Base-by-base conservation (phyloP, 2,329 filamentous ascomycete genomes). In the Phialocephala sp. region DNA sequence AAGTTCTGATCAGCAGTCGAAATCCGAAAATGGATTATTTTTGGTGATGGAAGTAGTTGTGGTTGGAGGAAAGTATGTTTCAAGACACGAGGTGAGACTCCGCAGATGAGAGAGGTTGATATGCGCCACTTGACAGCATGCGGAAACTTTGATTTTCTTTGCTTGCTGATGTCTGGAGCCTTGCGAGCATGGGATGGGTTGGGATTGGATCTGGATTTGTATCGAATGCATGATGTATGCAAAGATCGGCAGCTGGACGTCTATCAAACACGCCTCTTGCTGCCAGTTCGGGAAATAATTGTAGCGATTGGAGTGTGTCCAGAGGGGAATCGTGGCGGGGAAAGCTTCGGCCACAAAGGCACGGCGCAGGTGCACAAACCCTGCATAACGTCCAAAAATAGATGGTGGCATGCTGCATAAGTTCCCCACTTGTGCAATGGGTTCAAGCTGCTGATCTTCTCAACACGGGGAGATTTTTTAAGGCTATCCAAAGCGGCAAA, bases 381-480 rank as follows among this genome's bases (percentile, higher is more conserved):
- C 24, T 35, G 50, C 50, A 54, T 54, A 54, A 54, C 9, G 4
- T 35, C 24, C 24, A 18, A 35, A 54, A 35, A 54, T 54, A 54
- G 50, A 54, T 54, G 6, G 24, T 32, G 50, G 24, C 4, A 22
- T 9, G 18, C 45, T 50, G 45, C 45, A 50, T 24, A 32, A 32
- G 24, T 32, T 32, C 50, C 50, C 50, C 50, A 8, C 50, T 54
- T 54, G 50, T 54, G 50, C 50, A 54, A 54, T n/a, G 24, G 24
- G 8, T 32, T 54, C 3, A 6, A 20, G 8, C 27, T 18, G 50
- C 24, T 35, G 27, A 27, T 54, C 50, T 9, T 15, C 6, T 32
- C 27, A 47, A 47, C 43, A 22, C 43, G 43, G 43, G 43, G n/a
- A 22, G 9, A 6, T 9, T 27, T 52, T 27, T 32, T 18, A 24